Evolutionary conservation across 2,329 filamentous ascomycete species (phyloP).

Genomic region (Trichoderma atrobrunneum): DNA sequence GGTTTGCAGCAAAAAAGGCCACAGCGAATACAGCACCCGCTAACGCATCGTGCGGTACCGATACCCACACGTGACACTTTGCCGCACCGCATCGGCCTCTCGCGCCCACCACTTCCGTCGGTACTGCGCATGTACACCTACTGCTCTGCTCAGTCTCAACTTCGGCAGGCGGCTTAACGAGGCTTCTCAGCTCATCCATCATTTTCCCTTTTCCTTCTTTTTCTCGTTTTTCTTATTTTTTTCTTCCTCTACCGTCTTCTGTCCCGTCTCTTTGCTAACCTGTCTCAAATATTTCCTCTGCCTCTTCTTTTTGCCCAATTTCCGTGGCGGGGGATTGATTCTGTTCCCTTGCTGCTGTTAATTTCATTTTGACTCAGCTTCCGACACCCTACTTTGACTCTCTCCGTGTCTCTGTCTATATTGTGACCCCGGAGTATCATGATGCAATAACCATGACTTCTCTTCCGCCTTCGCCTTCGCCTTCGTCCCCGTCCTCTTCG

Average conservation of each 20-base stretch:
- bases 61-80: neutral
- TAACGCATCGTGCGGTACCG: neutral
- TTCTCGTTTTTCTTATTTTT: neutral
- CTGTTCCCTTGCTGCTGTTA: neutral
- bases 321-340: neutral
- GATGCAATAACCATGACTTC: conserved; percentile 5
- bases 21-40: neutral
- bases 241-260: neutral
- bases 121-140: neutral
- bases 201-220: neutral
- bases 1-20: neutral
- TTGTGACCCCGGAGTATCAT: neutral
- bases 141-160: neutral
- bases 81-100: neutral
- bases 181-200: neutral
- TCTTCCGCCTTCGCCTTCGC: neutral
- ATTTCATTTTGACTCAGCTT: neutral
- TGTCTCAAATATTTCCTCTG: neutral
- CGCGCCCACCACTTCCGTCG: neutral
- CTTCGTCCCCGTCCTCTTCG: neutral
- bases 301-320: neutral
- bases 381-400: neutral
- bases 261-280: no score
- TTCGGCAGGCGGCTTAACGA: neutral
- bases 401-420: neutral